Conservation (phyloP, 2,329 filamentous ascomycete genomes). For the Arthrobotrys sphaeroides region DNA sequence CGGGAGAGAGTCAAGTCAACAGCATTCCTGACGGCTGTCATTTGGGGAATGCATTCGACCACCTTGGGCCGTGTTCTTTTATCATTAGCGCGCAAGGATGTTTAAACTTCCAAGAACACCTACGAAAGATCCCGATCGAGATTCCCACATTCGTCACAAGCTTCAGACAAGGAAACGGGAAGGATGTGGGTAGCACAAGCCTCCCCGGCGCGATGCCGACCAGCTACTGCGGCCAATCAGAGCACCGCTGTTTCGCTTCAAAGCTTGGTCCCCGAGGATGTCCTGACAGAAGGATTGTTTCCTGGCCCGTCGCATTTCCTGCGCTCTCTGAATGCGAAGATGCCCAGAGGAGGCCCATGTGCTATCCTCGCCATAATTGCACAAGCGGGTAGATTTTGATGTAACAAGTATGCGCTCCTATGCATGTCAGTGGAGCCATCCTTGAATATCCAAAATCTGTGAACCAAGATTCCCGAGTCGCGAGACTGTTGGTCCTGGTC, state of each 20-base stretch:
- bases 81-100: neutral
- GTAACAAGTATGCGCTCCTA: neutral
- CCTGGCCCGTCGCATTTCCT: conserved; percentile 1
- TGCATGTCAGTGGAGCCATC: conserved; percentile 1
- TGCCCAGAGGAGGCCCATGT: conserved; percentile 1
- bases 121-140: neutral
- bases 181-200: conserved; percentile 26
- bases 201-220: neutral
- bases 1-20: neutral
- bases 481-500: neutral
- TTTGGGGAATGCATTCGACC: neutral
- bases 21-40: neutral
- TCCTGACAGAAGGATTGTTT: conserved; percentile 1
- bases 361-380: neutral
- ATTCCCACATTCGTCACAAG: conserved; percentile 11
- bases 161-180: neutral
- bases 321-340: neutral
- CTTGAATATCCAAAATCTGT: neutral
- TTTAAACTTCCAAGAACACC: conserved; percentile 1
- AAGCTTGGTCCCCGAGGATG: neutral
- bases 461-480: neutral
- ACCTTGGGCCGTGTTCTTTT: neutral
- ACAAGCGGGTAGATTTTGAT: neutral
- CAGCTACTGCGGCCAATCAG: conserved; percentile 13
- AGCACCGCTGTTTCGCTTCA: neutral